Base-by-base conservation (phyloP, 352 stramenopile genomes). In the Globisporangium rhizosaccharum region DNA sequence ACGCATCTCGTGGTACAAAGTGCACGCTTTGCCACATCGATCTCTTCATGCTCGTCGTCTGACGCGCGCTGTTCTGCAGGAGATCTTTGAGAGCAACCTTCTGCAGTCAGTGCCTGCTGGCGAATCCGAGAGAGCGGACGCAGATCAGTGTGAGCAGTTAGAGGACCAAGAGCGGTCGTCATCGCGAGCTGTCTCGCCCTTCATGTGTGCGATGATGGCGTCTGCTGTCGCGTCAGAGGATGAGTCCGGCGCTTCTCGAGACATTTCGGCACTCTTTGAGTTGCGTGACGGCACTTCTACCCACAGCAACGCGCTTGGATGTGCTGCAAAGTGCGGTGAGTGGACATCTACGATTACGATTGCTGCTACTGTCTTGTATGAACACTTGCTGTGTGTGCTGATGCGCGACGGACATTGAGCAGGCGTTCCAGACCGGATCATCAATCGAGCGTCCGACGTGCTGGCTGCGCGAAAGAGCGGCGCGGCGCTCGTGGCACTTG, bases 291-390 rank as follows among this genome's bases (percentile, higher is more conserved):
- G 85, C 15, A 75, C 89, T 4, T 85, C 85, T 3, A 74, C 55
- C 4, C 72, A 81, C 25, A 95, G 85, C 61, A 92, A 92, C 54
- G 85, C 80, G 11, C 68, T 95, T 50, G 61, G 67, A 6, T 95
- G 83, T 57, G 85, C 83, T 50, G 51, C 70, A 36, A 72, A 76
- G 37, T 90, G 76, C 36, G 85, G 85, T 92, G 65, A 37, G 62
- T 44, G 47, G 36, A 33, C 9, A 51, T 4, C 1, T 33, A 11
- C 20, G 2, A 8, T 33, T 18, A 30, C 17, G 7, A 23, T 23
- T 36, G 30, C 30, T 36, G 30, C 30, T 36, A 39, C 33, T 14
- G 11, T 39, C 33, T 2, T 12, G 33, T 12, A 12, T 12, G 33
- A 2, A 8, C 33, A 12, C 33, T 12, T 12, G 5, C 33, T 46